These are phyloP conservation scores for Salvia miltiorrhiza DNA, from an alignment of 257 asterid genomes.

Conservation along the genomic window DNA sequence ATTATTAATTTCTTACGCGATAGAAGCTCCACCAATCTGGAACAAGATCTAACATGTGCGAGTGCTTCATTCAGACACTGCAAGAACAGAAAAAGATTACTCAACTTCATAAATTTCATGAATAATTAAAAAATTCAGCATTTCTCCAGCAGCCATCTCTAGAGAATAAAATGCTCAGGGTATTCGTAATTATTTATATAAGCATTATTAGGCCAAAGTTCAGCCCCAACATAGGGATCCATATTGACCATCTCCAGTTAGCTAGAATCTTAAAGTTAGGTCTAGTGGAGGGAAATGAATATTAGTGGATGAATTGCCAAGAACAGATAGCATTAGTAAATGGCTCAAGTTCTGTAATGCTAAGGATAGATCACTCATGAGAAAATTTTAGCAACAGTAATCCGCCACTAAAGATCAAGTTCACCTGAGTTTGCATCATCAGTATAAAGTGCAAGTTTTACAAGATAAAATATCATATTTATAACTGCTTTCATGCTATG, in stretches of 20 bases:
- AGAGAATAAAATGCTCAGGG: slow-evolving; percentile 9
- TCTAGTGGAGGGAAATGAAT: background rate
- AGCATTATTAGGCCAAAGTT: slow-evolving; percentile 11
- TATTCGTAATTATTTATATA: background rate
- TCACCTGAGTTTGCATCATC: slow-evolving; percentile 2
- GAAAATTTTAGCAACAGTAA: background rate
- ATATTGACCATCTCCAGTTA: slow-evolving; percentile 5
- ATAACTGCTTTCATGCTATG: background rate
- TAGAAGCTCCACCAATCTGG: slow-evolving; percentile 68
- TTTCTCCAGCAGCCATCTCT: slow-evolving; percentile 10
- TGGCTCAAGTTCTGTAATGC: background rate
- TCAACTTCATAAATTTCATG: slow-evolving; percentile 9
- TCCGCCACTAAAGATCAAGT: slow-evolving; percentile 4
- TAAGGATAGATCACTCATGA: background rate
- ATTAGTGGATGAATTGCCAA: background rate
- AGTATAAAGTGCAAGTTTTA: background rate
- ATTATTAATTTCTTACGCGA: slow-evolving; percentile 46
- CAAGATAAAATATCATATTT: background rate
- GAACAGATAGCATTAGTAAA: background rate
- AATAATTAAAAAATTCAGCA: slow-evolving; percentile 2
- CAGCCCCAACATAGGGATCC: background rate
- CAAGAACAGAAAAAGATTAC: slow-evolving; percentile 18
- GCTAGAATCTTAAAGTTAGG: background rate
- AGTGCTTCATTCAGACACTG: slow-evolving; percentile 68
- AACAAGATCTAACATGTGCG: slow-evolving; percentile 52